Percentiles rank a stretch among this genome's conserved stretches.
Conservation (phyloP, 129 eudicot species). For the Heracleum sosnowskyi region DNA sequence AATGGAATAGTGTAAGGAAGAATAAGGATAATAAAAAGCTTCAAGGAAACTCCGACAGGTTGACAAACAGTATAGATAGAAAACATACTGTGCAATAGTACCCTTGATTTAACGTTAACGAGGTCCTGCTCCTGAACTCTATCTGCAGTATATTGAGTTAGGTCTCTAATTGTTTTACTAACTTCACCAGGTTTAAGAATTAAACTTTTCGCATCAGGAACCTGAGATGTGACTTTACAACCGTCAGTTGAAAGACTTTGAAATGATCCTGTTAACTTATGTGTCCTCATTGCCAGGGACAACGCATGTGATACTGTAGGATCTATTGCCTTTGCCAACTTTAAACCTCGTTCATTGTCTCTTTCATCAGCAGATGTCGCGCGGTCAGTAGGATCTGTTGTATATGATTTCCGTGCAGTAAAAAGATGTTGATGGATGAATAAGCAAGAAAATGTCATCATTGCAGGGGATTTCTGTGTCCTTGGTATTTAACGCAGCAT, state of each 20-base stretch:
- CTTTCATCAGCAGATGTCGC: slow-evolving; percentile 36
- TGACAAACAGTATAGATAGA: not conserved
- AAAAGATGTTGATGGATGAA: slow-evolving; percentile 56
- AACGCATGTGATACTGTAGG: slow-evolving; percentile 29
- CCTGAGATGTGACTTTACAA: slow-evolving; percentile 34
- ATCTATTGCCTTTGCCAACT: slow-evolving; percentile 35
- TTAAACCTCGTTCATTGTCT: slow-evolving; percentile 33
- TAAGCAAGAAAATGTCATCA: slow-evolving; percentile 79
- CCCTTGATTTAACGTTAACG: slow-evolving; percentile 42
- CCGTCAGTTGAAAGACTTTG: too few species aligned
- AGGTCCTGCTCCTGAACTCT: slow-evolving; percentile 33
- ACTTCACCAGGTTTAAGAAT: slow-evolving; percentile 26
- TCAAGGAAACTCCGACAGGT: slow-evolving; percentile 14
- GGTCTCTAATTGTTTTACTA: slow-evolving; percentile 29
- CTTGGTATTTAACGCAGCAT: slow-evolving; percentile 63
- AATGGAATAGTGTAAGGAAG: not conserved
- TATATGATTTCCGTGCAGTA: slow-evolving; percentile 30
- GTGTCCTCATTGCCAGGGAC: slow-evolving; percentile 25
- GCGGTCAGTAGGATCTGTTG: slow-evolving; percentile 31
- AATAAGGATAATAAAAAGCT: not conserved
- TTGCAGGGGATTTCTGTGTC: slow-evolving; percentile 87
- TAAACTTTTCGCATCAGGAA: slow-evolving; percentile 27
- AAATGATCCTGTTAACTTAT: slow-evolving; percentile 18
- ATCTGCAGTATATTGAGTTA: slow-evolving; percentile 26
- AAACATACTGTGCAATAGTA: slow-evolving; percentile 8